Percentiles rank a stretch among this genome's conserved stretches.
These are phyloP conservation scores for Picea abies DNA, from an alignment of 83 land plant genomes.

Conservation along the genomic window DNA sequence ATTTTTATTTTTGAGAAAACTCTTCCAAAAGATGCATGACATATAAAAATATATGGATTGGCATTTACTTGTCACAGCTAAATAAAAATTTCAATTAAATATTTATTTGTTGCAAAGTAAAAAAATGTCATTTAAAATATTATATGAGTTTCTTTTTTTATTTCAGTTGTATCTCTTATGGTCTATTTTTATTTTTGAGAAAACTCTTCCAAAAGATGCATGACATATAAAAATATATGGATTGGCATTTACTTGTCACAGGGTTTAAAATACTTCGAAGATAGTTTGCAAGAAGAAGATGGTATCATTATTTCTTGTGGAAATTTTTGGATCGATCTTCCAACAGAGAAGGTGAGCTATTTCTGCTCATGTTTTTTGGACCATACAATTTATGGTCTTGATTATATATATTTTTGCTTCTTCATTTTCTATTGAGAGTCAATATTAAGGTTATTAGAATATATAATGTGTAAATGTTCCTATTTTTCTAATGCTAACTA, in stretches of 20 bases:
- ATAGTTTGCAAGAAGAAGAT: constrained; percentile 93
- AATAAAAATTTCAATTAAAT: too few relatives aligned
- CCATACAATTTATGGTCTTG: background rate
- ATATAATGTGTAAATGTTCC: background rate
- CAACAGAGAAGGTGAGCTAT: constrained; percentile 76
- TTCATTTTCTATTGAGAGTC: too few relatives aligned
- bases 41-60: background rate
- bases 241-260: constrained; percentile 12
- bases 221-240: background rate
- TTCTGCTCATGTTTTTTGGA: background rate
- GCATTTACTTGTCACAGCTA: constrained; percentile 27
- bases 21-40: background rate
- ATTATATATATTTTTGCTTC: too few relatives aligned
- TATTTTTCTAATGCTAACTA: background rate
- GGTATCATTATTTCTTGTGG: constrained; percentile 93
- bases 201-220: background rate
- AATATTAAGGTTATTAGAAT: background rate
- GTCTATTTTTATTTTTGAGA: background rate
- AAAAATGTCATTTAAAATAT: too few relatives aligned
- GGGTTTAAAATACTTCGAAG: constrained; percentile 91
- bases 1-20: background rate
- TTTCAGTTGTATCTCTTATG: background rate
- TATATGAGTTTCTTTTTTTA: background rate
- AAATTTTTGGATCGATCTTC: constrained; percentile 90
- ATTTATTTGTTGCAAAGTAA: background rate